Evolutionary conservation across 176 grass and related monocot genomes (phyloP), one percentile per base, ranked within the genome.

Genomic region (Puya raimondii): DNA sequence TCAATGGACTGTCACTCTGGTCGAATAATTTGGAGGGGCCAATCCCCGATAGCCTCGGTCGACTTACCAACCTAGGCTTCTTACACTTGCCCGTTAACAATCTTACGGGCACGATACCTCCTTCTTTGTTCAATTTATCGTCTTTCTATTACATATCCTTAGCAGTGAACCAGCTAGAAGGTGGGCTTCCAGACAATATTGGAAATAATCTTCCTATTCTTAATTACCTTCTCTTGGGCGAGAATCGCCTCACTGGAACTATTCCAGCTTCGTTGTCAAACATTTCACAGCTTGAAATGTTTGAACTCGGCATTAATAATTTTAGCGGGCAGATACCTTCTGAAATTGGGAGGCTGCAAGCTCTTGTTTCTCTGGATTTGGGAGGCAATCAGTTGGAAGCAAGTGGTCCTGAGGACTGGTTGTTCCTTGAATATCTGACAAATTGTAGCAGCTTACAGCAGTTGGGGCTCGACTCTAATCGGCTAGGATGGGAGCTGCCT

Each of bases 261-360:
- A 67, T 86, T 27, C 79, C 84, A 15, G 1, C 18, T 26, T 79
- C 84, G 6, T 8, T 86, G 1, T 63, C 70, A 4, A 80, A 83
- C 57, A 48, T 16, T 70, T 78, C 66, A 5, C 4, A 17, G 52
- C 65, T 78, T 10, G n/a, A 57, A 50, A n/a, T 1, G 0, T 20
- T 84, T 47, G 9, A 12, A 15, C 59, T 84, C 14, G 1, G 13
- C 12, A n/a, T 12, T 47, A 85, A 85, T 17, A 16, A 21, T 3
- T 87, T 87, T 52, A 42, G 64, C 42, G 85, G 85, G 4, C 42
- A 25, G 47, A 27, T 87, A 49, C 76, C 85, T 10, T 17, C 2
- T 52, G 64, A 68, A 48, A 20, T 87, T 2, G 76, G 85, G 63
- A 79, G 27, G 25, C 59, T 87, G 53, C 11, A 4, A 13, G 29